These are phyloP conservation scores for Solanum hybrid DNA, from an alignment of 305 asterid genomes.

Conservation along the genomic window DNA sequence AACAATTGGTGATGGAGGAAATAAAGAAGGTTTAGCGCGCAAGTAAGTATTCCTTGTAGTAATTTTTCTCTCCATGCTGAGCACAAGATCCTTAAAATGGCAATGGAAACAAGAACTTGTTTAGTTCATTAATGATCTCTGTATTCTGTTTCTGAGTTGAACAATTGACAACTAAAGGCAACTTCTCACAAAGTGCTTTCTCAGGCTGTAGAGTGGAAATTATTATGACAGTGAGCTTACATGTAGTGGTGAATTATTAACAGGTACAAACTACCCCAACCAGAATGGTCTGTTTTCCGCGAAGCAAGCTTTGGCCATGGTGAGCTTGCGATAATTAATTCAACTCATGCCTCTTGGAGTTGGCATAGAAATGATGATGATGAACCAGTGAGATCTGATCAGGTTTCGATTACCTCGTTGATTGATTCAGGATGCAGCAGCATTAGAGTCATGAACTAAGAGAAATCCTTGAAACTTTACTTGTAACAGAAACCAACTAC, in stretches of 20 bases:
- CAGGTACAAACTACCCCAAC: constrained; percentile 47
- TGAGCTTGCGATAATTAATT: constrained; percentile 44
- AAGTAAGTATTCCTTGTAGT: constrained; percentile 15
- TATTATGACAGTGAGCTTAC: neutral
- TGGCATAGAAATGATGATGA: constrained; percentile 85
- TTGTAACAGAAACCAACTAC: neutral
- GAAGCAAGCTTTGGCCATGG: constrained; percentile 98
- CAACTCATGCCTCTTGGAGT: constrained; percentile 70
- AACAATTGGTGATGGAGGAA: constrained; percentile 53
- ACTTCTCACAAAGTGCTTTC: neutral
- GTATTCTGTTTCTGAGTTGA: neutral
- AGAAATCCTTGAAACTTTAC: neutral
- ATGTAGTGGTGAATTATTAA: neutral
- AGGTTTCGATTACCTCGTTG: constrained; percentile 53
- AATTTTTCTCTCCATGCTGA: neutral
- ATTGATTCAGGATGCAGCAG: constrained; percentile 40
- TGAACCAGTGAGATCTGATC: constrained; percentile 56
- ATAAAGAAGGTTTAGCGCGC: constrained; percentile 40
- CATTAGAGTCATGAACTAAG: constrained; percentile 3
- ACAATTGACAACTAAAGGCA: neutral
- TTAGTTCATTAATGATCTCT: neutral
- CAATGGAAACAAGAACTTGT: neutral
- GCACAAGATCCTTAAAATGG: neutral
- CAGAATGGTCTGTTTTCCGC: constrained; percentile 71
- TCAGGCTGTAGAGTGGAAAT: neutral